These are phyloP conservation scores for Clavispora vitiphila DNA, from an alignment of 805 yeast species.

Conservation along the genomic window DNA sequence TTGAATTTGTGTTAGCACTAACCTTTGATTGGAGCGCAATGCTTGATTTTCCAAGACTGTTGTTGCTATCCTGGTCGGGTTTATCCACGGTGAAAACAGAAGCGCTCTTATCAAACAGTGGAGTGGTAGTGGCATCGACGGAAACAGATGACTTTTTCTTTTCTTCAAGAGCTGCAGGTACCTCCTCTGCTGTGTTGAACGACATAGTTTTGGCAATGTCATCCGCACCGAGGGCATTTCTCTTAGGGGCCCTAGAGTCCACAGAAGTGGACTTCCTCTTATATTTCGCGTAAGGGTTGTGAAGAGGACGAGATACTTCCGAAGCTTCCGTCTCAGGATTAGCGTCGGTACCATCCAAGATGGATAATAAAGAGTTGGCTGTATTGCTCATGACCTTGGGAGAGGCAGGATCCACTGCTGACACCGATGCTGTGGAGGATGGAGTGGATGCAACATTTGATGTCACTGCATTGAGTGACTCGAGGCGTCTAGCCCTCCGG, in stretches of 20 bases:
- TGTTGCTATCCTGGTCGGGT: not conserved
- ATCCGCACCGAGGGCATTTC: constrained; percentile 22
- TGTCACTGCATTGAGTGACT: constrained; percentile 2
- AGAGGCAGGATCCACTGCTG: constrained; percentile 3
- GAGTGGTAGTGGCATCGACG: not conserved
- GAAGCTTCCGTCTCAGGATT: constrained; percentile 1
- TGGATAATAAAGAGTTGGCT: constrained; percentile 45
- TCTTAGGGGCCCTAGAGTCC: constrained; percentile 4
- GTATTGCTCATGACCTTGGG: constrained; percentile 38
- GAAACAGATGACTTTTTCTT: not conserved
- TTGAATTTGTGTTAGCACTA: not conserved
- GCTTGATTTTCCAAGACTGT: not conserved
- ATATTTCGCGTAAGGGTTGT: constrained; percentile 13
- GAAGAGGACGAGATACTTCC: constrained; percentile 8
- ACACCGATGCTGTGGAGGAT: constrained; percentile 1
- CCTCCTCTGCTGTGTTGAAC: constrained; percentile 27
- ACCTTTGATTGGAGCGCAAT: not conserved
- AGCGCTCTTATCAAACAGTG: not conserved
- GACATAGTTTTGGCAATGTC: constrained; percentile 34
- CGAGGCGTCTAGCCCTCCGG: constrained; percentile 10
- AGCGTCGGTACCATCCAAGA: constrained; percentile 26
- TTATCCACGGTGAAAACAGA: not conserved
- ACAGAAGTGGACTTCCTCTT: constrained; percentile 8
- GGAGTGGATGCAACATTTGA: constrained; percentile 2
- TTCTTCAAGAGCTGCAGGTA: constrained; percentile 9